These are phyloP conservation scores for Davidsoniella neocaledoniae DNA, from an alignment of 2,329 filamentous ascomycete genomes.

Conservation along the genomic window DNA sequence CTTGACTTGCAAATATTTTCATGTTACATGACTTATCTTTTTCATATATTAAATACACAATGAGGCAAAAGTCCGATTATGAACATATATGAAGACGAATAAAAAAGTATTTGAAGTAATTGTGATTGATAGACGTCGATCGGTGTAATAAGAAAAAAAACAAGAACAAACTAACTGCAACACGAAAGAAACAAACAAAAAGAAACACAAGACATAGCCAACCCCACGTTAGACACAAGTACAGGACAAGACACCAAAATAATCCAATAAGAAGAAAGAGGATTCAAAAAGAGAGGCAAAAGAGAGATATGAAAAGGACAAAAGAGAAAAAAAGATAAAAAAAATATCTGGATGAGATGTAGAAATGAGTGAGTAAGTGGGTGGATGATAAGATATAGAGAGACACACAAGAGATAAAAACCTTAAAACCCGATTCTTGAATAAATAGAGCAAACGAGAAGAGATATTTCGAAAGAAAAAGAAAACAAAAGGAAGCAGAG, in stretches of 20 bases:
- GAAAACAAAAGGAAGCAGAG: neutral
- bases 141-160: neutral
- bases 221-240: neutral
- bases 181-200: neutral
- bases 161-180: neutral
- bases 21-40: too few species aligned
- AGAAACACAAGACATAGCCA: neutral
- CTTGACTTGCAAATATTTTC: too few species aligned
- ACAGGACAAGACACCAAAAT: neutral
- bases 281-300: conserved; percentile 1
- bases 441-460: neutral
- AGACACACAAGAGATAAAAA: conserved; percentile 1
- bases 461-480: neutral
- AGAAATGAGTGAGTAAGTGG: neutral
- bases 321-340: neutral
- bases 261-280: neutral
- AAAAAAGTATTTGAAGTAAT: neutral
- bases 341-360: neutral
- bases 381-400: neutral
- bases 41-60: too few species aligned
- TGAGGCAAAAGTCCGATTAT: too few species aligned
- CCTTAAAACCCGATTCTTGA: neutral
- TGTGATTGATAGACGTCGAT: neutral
- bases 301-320: conserved; percentile 2
- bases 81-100: too few species aligned